A percentile compares a stretch with the other conserved stretches of the same genome.
These are phyloP conservation scores for Globisporangium acanthophoron DNA, from an alignment of 352 stramenopile species.

Conservation along the genomic window DNA sequence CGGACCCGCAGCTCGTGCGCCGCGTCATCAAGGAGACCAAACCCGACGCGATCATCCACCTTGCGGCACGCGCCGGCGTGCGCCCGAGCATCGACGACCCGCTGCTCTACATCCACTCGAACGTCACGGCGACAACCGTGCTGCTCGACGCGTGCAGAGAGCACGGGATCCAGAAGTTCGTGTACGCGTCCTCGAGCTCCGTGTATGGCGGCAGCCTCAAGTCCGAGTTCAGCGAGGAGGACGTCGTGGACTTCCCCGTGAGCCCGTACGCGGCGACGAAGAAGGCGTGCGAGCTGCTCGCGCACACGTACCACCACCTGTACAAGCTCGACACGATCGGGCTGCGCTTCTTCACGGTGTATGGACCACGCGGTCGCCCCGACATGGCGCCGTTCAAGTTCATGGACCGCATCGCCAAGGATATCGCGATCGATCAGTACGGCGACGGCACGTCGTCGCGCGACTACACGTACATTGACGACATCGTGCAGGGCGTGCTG, in stretches of 20 bases:
- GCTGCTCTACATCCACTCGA: slow-evolving; percentile 97
- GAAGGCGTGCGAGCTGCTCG: slow-evolving; percentile 96
- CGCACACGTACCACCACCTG: slow-evolving; percentile 96
- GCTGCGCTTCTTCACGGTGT: slow-evolving; percentile 99
- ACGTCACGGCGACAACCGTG: slow-evolving; percentile 92
- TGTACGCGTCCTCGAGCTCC: slow-evolving; percentile 94
- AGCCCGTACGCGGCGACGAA: slow-evolving; percentile 97
- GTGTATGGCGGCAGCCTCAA: slow-evolving; percentile 94
- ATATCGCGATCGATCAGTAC: slow-evolving; percentile 94
- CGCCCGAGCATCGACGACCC: slow-evolving; percentile 97
- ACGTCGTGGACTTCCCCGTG: slow-evolving; percentile 92
- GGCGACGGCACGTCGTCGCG: slow-evolving; percentile 92
- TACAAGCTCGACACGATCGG: slow-evolving; percentile 94
- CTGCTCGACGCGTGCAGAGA: slow-evolving; percentile 91
- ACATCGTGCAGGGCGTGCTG: slow-evolving; percentile 96
- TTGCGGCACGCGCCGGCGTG: slow-evolving; percentile 95
- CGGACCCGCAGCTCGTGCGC: slow-evolving; percentile 89
- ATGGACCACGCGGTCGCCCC: slow-evolving; percentile 92
- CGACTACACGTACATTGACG: slow-evolving; percentile 98
- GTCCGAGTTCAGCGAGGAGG: slow-evolving; percentile 87
- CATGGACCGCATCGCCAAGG: slow-evolving; percentile 92
- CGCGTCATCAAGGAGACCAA: slow-evolving; percentile 86
- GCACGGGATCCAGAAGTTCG: slow-evolving; percentile 91
- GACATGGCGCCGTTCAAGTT: slow-evolving; percentile 99
- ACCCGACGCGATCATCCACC: slow-evolving; percentile 89